Evolutionary conservation across 192 early-diverging fungal species (phyloP).

Genomic region (Rhizophagus sp.): DNA sequence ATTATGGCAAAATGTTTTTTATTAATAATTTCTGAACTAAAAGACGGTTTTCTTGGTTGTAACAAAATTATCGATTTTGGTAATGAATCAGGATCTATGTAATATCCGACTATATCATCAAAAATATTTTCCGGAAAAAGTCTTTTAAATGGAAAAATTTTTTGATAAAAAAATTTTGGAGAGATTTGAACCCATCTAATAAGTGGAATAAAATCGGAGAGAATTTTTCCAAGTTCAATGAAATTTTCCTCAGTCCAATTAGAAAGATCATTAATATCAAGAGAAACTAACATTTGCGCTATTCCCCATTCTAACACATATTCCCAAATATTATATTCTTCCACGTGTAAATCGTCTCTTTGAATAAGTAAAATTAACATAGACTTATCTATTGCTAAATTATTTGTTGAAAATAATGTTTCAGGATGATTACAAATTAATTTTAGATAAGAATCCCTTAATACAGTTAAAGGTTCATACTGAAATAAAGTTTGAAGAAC

Average conservation of each 20-base stretch:
- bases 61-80: not conserved
- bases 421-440: not conserved
- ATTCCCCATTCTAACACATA: not conserved
- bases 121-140: not conserved
- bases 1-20: not conserved
- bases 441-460: not conserved
- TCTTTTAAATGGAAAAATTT: not conserved
- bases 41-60: not conserved
- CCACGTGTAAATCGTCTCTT: not conserved
- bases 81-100: not conserved
- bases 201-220: not conserved
- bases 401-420: not conserved
- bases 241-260: not conserved
- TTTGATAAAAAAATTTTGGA: not conserved
- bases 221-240: not conserved
- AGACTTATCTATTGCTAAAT: not conserved
- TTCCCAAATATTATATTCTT: not conserved
- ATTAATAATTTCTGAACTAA: not conserved
- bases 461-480: not conserved
- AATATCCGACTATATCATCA: not conserved
- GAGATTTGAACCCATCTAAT: not conserved
- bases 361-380: not conserved
- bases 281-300: not conserved
- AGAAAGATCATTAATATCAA: not conserved
- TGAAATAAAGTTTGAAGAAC: not conserved